Evolutionary conservation across 225 moss, liverwort and hornwort species (phyloP).

Genomic region (Polytrichum commune): DNA sequence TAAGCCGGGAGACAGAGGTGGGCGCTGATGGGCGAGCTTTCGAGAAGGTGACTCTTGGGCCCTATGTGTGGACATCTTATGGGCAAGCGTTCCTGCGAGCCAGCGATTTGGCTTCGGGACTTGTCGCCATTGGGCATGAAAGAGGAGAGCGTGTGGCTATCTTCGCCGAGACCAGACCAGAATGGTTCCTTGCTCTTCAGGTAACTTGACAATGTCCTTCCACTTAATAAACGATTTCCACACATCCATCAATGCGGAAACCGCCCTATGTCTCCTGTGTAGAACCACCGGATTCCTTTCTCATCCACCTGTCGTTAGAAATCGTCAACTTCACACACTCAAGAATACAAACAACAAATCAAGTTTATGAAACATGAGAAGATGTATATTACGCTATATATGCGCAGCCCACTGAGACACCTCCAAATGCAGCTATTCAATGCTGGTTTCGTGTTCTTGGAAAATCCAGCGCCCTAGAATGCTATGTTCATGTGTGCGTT

Average conservation of each 20-base stretch:
- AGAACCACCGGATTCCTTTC: constrained; percentile 87
- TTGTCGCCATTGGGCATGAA: constrained; percentile 65
- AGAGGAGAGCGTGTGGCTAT: constrained; percentile 76
- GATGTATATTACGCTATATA: too few relatives aligned
- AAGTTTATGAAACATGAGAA: too few relatives aligned
- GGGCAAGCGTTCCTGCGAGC: constrained; percentile 46
- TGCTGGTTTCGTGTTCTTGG: too few relatives aligned
- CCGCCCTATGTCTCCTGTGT: constrained; percentile 81
- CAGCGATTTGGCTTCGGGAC: constrained; percentile 63
- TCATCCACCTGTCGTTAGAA: constrained; percentile 56
- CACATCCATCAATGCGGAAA: constrained; percentile 76
- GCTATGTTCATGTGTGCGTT: too few relatives aligned
- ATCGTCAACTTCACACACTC: too few relatives aligned
- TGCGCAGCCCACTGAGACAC: too few relatives aligned
- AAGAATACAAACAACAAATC: too few relatives aligned
- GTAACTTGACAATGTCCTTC: constrained; percentile 81
- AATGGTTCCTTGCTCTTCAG: constrained; percentile 92
- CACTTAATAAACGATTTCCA: constrained; percentile 85
- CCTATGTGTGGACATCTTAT: constrained; percentile 62
- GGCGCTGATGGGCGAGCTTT: constrained; percentile 56
- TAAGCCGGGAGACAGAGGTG: constrained; percentile 44
- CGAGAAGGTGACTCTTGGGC: constrained; percentile 77
- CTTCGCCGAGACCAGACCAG: constrained; percentile 83
- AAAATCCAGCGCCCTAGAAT: too few relatives aligned
- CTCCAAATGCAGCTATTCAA: not conserved